Conservation (phyloP, 352 stramenopile genomes). For the Saprolegnia diclina region DNA sequence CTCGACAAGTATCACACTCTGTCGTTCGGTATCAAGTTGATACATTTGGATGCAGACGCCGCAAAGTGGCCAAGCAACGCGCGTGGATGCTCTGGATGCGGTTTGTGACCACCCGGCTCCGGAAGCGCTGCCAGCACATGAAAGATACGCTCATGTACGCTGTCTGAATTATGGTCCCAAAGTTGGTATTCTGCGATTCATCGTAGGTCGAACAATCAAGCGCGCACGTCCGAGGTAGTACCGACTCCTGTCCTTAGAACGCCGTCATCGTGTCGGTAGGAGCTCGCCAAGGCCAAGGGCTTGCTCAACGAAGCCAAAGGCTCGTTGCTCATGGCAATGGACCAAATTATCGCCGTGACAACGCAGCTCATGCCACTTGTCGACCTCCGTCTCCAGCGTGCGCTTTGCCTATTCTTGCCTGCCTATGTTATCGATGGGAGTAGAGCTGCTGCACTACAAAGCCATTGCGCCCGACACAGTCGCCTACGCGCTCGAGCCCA, state of each 20-base stretch:
- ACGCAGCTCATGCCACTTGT: neutral
- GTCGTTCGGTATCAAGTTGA: neutral
- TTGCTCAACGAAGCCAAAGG: slow-evolving; percentile 3
- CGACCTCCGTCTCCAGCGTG: neutral
- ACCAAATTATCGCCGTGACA: neutral
- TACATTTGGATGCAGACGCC: neutral
- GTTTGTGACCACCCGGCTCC: neutral
- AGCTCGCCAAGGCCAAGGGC: neutral
- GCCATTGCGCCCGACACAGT: neutral
- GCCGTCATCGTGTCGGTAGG: neutral
- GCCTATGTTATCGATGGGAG: no score
- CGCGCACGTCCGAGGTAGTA: neutral
- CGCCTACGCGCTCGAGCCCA: neutral
- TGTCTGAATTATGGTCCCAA: no score
- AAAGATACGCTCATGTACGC: neutral
- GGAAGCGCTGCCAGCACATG: neutral
- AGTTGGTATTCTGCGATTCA: no score
- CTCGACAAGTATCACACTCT: slow-evolving; percentile 33
- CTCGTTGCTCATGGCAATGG: neutral
- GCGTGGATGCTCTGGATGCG: neutral
- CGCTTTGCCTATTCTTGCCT: no score
- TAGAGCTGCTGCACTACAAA: neutral
- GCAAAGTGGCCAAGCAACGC: neutral
- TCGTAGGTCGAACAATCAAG: slow-evolving; percentile 5
- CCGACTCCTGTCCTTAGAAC: neutral